Base-by-base conservation (phyloP, 2,329 filamentous ascomycete genomes). In the Plenodomus tracheiphilus region DNA sequence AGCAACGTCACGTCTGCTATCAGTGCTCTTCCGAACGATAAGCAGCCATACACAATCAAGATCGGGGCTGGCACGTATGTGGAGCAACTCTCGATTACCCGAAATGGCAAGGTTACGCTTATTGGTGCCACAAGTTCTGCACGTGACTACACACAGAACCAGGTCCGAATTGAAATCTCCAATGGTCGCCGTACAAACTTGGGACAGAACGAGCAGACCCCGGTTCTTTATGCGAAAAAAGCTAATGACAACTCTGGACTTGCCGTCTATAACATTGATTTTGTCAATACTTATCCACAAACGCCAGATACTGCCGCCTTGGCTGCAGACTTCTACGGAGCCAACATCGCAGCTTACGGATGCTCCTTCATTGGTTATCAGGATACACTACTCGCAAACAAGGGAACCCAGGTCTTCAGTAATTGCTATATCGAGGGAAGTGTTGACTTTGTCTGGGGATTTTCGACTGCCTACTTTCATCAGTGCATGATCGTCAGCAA, bases 361-460 rank as follows among this genome's bases (percentile, higher is more conserved):
- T 79, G 78, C 49, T 72, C 76, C 32, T 73, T 84, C 45, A 74
- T 74, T 37, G 80, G 81, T 10, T 79, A 78, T 56, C 80, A 85
- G 64, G 81, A 84, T 58, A 82, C 81, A 1, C 35, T 69, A 11
- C 53, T 65, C 4, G 62, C 63, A 19, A 65, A 68, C 57, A 74
- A 73, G 55, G 82, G 81, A 52, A 72, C 77, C 51, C 76, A 84
- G 56, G 65, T 83, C 18, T 84, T 82, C 60, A 79, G 75, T 34
- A 78, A 78, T 51, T 77, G 76, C 56, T 78, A 81, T 49, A 81
- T 85, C 51, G 76, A 81, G 39, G 81, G 81, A 19, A 77, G 78
- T 18, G 76, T 80, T 43, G 82, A 84, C 59, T 82, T 82, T 54
- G 79, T 82, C 51, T 85, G 84, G 65, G 77, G 82, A 30, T 59